Base-by-base conservation (phyloP, 2,329 filamentous ascomycete species). In the Claviceps africana region DNA sequence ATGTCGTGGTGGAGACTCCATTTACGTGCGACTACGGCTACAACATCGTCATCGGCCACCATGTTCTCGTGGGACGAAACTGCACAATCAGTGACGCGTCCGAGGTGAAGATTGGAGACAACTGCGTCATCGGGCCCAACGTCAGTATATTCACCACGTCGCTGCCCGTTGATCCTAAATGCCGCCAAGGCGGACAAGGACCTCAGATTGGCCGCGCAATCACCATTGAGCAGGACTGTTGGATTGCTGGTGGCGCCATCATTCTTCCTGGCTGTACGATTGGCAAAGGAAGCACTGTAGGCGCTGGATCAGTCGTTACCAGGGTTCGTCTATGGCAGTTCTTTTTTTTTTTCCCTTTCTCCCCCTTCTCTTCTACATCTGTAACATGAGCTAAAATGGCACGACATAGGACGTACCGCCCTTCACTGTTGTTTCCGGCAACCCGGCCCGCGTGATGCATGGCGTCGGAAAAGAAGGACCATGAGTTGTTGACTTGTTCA, bases 11-110 rank as follows among this genome's bases (percentile, higher is more conserved):
- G 28, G 88, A 95, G 61, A 82, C 86, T 2, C 91, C 91, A 0
- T 97, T 98, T 66, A 83, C 77, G 47, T 96, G 91, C 65, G 89
- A 96, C 62, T 96, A 96, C 62, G 93, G 93, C 0, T 97, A 95
- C 70, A 97, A 98, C 65, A 85, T 97, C 60, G 78, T 79, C 47
- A 86, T 98, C 58, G 90, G 87, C 13, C 84, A 90, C 59, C 83
- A 93, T 57, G 88, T 94, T 2, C 79, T 83, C 52, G 86, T 98
- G 58, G 87, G 85, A 19, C 79, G 86, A 52, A 86, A 88, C 61
- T 96, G 90, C 67, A 83, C 82, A 28, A 84, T 97, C 62, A 81
- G 90, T 52, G 93, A 98, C 64, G 83, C 89, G n/a, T 86, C 83
- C 64, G 77, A 83, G 56, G 85, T 97, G 55, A 81, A 74, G 47